Conservation (phyloP, 176 grass and related monocot genomes). For the Bolboschoenus planiculmis region DNA sequence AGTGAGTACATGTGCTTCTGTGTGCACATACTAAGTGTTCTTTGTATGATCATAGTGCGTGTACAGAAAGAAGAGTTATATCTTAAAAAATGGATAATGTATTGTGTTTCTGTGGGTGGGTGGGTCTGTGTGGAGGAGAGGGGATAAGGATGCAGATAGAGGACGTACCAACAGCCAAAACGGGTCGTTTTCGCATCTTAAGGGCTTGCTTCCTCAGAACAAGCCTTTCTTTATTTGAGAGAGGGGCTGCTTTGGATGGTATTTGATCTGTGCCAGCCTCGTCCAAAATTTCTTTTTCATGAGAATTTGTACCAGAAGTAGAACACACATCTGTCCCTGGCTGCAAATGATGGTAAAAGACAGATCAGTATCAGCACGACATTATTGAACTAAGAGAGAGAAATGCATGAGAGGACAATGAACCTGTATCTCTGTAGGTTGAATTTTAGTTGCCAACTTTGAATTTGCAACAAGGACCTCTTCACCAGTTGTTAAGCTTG, state of each 20-base stretch:
- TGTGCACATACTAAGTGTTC: neutral
- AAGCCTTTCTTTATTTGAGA: slow-evolving; percentile 91
- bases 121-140: neutral
- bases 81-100: neutral
- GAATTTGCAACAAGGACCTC: neutral
- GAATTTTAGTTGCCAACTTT: neutral
- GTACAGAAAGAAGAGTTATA: neutral
- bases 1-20: neutral
- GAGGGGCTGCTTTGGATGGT: slow-evolving; percentile 36
- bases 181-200: slow-evolving; percentile 64
- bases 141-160: neutral
- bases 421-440: slow-evolving; percentile 15
- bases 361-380: neutral
- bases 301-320: slow-evolving; percentile 17
- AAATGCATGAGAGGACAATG: neutral
- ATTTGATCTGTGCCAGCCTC: slow-evolving; percentile 29
- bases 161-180: slow-evolving; percentile 68
- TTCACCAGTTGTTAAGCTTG: neutral
- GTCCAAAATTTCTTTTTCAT: slow-evolving; percentile 7
- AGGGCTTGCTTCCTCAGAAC: slow-evolving; percentile 89
- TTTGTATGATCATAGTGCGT: neutral
- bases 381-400: neutral
- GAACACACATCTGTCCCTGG: slow-evolving; percentile 21
- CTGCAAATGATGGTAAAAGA: slow-evolving; percentile 25
- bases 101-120: neutral